Percentiles rank a stretch among this genome's conserved stretches.
These are phyloP conservation scores for Brassica cretica DNA, from an alignment of 345 rosid genomes.

Conservation along the genomic window DNA sequence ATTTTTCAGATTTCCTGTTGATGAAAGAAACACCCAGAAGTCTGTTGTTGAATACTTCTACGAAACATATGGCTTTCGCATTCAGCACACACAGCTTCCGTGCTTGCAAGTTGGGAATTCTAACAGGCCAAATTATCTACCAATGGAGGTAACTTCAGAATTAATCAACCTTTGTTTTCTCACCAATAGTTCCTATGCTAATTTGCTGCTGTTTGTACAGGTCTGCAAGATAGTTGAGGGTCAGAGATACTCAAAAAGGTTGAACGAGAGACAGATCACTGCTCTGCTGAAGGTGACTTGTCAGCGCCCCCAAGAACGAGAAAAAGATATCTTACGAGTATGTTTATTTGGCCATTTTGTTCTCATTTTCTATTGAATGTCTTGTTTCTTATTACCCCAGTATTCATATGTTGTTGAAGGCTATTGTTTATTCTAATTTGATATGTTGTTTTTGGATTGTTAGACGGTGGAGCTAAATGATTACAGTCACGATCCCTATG, in stretches of 20 bases:
- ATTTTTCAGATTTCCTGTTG: slow-evolving; percentile 70
- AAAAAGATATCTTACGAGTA: slow-evolving; percentile 77
- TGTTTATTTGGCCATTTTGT: background rate
- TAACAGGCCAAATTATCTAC: slow-evolving; percentile 87
- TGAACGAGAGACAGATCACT: slow-evolving; percentile 94
- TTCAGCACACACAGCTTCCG: slow-evolving; percentile 79
- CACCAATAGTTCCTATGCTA: background rate
- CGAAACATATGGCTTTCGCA: slow-evolving; percentile 73
- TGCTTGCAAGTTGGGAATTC: slow-evolving; percentile 95
- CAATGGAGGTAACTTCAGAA: slow-evolving; percentile 70
- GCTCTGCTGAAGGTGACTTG: slow-evolving; percentile 90
- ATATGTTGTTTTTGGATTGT: background rate
- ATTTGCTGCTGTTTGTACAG: slow-evolving; percentile 41
- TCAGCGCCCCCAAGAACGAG: slow-evolving; percentile 85
- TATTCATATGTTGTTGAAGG: background rate
- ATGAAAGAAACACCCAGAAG: slow-evolving; percentile 83
- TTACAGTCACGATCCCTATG: slow-evolving; percentile 72
- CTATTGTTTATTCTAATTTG: slow-evolving; percentile 10
- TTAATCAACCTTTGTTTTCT: background rate
- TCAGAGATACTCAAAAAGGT: slow-evolving; percentile 87
- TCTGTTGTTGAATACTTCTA: slow-evolving; percentile 85
- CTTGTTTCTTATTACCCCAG: background rate
- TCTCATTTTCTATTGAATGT: background rate
- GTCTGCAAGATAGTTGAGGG: slow-evolving; percentile 98
- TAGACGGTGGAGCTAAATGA: slow-evolving; percentile 86